Conservation (phyloP, 345 rosid genomes). For the Tarenaya hassleriana region DNA sequence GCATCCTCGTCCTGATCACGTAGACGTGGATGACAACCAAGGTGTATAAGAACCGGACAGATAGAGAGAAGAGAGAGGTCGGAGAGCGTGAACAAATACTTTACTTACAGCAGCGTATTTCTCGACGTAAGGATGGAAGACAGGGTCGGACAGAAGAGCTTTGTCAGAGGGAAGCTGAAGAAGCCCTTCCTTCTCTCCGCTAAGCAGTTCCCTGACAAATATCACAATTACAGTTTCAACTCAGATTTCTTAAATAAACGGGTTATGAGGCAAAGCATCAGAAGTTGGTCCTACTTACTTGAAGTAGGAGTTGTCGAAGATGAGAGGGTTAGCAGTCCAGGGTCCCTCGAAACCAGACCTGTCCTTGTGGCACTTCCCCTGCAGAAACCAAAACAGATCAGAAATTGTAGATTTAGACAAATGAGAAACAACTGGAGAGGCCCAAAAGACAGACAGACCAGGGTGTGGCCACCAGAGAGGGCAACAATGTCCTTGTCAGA, state of each 20-base stretch:
- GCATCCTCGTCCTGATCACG: constrained; percentile 79
- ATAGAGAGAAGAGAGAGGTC: background rate
- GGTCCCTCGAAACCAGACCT: constrained; percentile 97
- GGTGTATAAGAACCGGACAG: background rate
- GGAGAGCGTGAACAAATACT: background rate
- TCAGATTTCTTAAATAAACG: too few relatives aligned
- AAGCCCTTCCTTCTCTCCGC: constrained; percentile 80
- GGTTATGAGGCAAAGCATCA: too few relatives aligned
- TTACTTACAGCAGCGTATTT: constrained; percentile 73
- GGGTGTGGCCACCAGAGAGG: constrained; percentile 91
- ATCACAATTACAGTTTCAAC: background rate
- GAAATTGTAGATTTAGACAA: background rate
- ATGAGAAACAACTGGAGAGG: background rate
- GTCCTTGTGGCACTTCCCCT: constrained; percentile 97
- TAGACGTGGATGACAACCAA: background rate
- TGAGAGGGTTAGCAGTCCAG: constrained; percentile 84
- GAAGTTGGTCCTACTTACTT: too few relatives aligned
- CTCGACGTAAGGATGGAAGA: constrained; percentile 79
- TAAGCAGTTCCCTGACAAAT: constrained; percentile 61
- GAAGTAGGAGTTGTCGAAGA: constrained; percentile 92
- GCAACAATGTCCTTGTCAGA: constrained; percentile 91
- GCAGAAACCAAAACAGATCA: constrained; percentile 16
- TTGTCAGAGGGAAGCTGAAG: constrained; percentile 73
- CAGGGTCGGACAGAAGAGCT: constrained; percentile 77
- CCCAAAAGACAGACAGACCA: constrained; percentile 48